Evolutionary conservation across 192 early-diverging fungal species (phyloP), one percentile per base, ranked within the genome.

Genomic region (Podila horticola): DNA sequence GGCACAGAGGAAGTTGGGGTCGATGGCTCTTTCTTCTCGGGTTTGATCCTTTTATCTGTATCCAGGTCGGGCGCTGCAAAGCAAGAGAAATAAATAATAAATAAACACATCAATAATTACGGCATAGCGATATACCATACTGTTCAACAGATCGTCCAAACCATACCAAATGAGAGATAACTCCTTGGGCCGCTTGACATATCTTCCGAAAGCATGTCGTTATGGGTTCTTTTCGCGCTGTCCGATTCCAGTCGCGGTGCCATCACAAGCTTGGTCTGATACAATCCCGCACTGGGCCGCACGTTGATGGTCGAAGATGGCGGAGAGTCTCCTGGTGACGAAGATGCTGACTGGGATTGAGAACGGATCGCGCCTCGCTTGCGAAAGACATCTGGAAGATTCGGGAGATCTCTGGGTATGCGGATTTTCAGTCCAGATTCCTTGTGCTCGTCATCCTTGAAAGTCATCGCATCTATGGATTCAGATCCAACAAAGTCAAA

Each of bases 321-420:
- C n/a, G 74, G 66, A 12, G 74, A 64, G 9, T 58, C 20, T 17
- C n/a, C 30, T 22, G 62, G 20, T 0, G 15, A 51, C 12, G 51
- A 45, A n/a, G 67, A 76, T 59, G 66, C 2, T 10, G 74, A 65
- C 17, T 22, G 20, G 0, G 75, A 48, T 26, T 29, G 49, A 12
- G 75, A 67, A 13, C 67, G 68, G 2, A 57, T 22, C 10, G 55
- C 15, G 10, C 52, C 66, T 58, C 49, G 57, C 26, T 62, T 71
- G 10, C 70, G 69, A 36, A 79, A 79, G 15, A 36, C 69, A n/a
- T 67, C 69, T 28, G 75, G 75, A 51, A 79, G 45, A 41, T 72
- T 72, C 5, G 75, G 69, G 19, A 79, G 64, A 64, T 79, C 65
- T 29, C 75, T 66, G 2, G 69, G 75, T 22, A 79, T 58, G 8